Conservation (phyloP, 2,329 filamentous ascomycete genomes). For the Phialocephala sp. region DNA sequence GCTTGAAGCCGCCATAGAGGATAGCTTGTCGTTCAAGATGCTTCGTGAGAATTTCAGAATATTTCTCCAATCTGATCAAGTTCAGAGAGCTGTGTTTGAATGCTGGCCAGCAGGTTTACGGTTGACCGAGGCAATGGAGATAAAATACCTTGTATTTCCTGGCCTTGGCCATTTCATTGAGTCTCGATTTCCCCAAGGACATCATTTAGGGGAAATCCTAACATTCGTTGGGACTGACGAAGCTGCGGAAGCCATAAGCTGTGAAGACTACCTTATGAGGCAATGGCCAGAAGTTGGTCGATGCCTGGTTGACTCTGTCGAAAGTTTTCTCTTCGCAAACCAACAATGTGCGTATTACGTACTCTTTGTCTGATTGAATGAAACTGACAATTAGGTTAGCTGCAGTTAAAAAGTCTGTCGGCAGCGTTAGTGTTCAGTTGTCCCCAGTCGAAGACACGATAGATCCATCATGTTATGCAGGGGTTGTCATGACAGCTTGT, state of each 20-base stretch:
- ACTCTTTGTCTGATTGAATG: background rate
- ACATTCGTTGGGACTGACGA: background rate
- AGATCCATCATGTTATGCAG: background rate
- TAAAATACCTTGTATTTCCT: background rate
- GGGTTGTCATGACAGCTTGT: background rate
- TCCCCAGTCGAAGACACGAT: background rate
- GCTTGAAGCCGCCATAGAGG: background rate
- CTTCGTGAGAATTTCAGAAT: constrained; percentile 10
- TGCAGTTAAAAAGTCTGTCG: background rate
- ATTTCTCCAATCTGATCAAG: constrained; percentile 2
- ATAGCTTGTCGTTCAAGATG: constrained; percentile 1
- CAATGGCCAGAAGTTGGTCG: constrained; percentile 13
- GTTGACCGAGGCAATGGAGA: background rate
- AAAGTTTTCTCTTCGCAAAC: background rate
- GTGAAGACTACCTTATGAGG: constrained; percentile 10
- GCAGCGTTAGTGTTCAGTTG: background rate
- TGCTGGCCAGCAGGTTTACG: background rate
- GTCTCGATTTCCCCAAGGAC: background rate
- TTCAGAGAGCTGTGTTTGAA: constrained; percentile 6
- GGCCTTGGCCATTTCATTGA: background rate
- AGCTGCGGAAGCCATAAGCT: background rate
- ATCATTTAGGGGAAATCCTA: background rate
- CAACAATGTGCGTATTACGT: background rate
- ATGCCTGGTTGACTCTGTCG: background rate
- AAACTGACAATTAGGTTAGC: background rate